Evolutionary conservation across 2,329 filamentous ascomycete species (phyloP), one percentile per base, ranked within the genome.

Genomic region (Alternaria brassicicola): DNA sequence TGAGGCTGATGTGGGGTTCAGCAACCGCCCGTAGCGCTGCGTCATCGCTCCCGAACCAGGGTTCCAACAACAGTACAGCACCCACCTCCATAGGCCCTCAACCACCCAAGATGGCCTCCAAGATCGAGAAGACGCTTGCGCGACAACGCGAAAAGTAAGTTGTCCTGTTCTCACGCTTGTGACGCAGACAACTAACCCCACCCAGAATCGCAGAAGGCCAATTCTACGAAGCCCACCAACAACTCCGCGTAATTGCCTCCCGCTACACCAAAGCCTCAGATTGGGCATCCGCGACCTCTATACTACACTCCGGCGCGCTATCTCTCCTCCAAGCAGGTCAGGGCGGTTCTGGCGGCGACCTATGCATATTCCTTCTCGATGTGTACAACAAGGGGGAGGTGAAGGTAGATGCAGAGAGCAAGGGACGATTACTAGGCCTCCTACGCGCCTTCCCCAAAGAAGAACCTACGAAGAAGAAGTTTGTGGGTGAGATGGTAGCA

Each of bases 221-320:
- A 76, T 97, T 88, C 84, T 99, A 99, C 82, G 95, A 99, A 85
- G 95, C 95, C 57, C 94, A 98, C 81, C 95, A 99, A 79, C 95
- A 99, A 82, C 92, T 97, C 66, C 92, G 95, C 63, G 93, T 97
- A 53, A 94, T 97, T 68, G 93, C 93, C 61, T 90, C 92, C 36
- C 93, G 96, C 57, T 96, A 99, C 81, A 88, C 94, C 77, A 98
- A 98, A 82, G 85, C 89, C 41, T 82, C 86, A 61, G 94, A 94
- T 84, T 97, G 91, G 85, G 78, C 84, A 67, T 89, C 92, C 12
- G 95, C 96, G 46, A 89, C 93, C 75, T 91, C 97, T 67, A 90
- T 98, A 65, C 85, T 99, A 65, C 89, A 86, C 77, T 89, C 86
- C 65, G 95, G 97, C 62, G 90, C 94, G 1, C 88, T 91, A 68